Conservation (phyloP, 2,329 filamentous ascomycete species). For the Dendrostoma leiphaemia region DNA sequence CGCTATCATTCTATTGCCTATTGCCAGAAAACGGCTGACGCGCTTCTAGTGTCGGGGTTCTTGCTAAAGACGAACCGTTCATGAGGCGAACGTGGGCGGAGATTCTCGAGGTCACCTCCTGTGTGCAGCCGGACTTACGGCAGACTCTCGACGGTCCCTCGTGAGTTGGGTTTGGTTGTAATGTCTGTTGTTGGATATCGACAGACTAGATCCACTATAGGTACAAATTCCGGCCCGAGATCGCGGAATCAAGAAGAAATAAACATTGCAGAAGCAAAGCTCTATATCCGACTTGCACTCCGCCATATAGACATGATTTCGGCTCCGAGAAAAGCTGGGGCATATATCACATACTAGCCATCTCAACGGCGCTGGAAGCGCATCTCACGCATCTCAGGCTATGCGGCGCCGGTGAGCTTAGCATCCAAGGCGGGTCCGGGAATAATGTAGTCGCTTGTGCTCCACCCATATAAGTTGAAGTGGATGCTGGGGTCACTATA, state of each 20-base stretch:
- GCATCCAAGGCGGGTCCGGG: slow-evolving; percentile 26
- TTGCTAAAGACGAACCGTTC: neutral
- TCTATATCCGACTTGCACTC: too few relatives aligned
- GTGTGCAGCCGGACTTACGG: neutral
- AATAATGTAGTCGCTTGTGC: slow-evolving; percentile 24
- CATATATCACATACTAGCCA: too few relatives aligned
- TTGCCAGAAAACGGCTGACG: too few relatives aligned
- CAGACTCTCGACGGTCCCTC: neutral
- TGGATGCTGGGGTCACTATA: slow-evolving; percentile 24
- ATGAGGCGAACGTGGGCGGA: slow-evolving; percentile 1
- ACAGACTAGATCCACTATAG: too few relatives aligned
- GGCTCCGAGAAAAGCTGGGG: too few relatives aligned
- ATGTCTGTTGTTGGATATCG: too few relatives aligned
- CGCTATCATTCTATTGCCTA: neutral
- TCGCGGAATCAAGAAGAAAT: too few relatives aligned
- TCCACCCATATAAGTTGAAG: slow-evolving; percentile 24
- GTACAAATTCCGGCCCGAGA: too few relatives aligned
- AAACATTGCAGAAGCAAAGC: too few relatives aligned
- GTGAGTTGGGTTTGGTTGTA: too few relatives aligned
- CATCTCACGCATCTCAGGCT: neutral
- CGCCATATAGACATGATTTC: too few relatives aligned
- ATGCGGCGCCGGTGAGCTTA: slow-evolving; percentile 11
- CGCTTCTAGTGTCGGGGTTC: neutral
- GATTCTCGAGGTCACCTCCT: neutral
- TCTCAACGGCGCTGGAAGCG: neutral